Evolutionary conservation across 495 filamentous ascomycete genomes (phyloP).

Genomic region (Lichenothelia convexa): DNA sequence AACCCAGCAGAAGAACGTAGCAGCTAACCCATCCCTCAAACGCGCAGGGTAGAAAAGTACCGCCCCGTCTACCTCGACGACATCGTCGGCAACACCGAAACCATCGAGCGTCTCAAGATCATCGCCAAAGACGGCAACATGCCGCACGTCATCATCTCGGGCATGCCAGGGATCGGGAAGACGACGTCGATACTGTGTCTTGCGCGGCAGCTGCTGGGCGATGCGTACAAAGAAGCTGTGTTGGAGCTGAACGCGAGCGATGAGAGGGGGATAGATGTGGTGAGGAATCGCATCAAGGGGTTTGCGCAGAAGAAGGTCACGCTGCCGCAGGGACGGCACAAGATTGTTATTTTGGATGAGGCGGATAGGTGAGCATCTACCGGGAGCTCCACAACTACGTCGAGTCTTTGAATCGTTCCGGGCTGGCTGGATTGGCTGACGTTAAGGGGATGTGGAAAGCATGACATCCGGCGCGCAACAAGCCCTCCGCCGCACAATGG

Average conservation of each 20-base stretch:
- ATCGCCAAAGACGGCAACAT: slow-evolving; percentile 99
- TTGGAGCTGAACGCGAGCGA: slow-evolving; percentile 92
- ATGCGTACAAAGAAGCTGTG: slow-evolving; percentile 94
- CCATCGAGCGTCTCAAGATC: slow-evolving; percentile 92
- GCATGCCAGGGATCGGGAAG: slow-evolving; percentile 98
- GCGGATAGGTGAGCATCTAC: too few relatives aligned
- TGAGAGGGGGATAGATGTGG: slow-evolving; percentile 96
- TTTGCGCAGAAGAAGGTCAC: slow-evolving; percentile 99
- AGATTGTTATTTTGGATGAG: slow-evolving; percentile 94
- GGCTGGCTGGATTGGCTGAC: neutral
- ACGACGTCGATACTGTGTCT: slow-evolving; percentile 92
- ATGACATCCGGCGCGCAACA: slow-evolving; percentile 97
- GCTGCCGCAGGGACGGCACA: slow-evolving; percentile 74
- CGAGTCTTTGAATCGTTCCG: neutral
- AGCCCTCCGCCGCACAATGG: slow-evolving; percentile 90
- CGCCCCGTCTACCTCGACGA: slow-evolving; percentile 86
- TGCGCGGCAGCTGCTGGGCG: slow-evolving; percentile 76
- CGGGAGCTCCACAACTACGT: too few relatives aligned
- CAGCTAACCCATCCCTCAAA: slow-evolving; percentile 8
- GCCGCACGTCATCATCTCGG: slow-evolving; percentile 97
- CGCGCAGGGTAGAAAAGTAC: slow-evolving; percentile 99
- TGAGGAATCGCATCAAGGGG: slow-evolving; percentile 95
- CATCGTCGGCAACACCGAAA: slow-evolving; percentile 93
- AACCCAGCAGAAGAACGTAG: too few relatives aligned
- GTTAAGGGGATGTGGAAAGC: too few relatives aligned